Base-by-base conservation (phyloP, 2,329 filamentous ascomycete genomes). In the Neurospora crassa region DNA sequence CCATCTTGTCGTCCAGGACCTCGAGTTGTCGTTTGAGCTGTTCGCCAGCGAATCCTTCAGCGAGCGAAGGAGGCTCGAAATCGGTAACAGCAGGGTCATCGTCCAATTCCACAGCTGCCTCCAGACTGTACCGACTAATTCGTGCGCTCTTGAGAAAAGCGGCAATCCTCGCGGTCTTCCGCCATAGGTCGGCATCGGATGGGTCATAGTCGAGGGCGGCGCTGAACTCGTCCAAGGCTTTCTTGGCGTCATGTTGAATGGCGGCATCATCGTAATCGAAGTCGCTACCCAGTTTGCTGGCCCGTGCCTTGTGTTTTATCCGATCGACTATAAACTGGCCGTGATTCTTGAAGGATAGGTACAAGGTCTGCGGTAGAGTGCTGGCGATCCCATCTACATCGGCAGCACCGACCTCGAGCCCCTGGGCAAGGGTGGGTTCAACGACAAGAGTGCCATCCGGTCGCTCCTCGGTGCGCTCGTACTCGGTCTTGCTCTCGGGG, bases 321-420 rank as follows among this genome's bases (percentile, higher is more conserved):
- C 82, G 84, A 79, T 99, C 95, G n/a, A 99, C 84, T 71, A 91
- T 84, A 78, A 97, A 97, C 78, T 98, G 93, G 59, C 94, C 96
- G 81, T 95, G 90, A 76, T 98, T 99, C 81, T 98, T 99, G 84
- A 96, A 93, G 1, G 95, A 92, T 8, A 99, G 87, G 77, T 97
- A 97, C 24, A 98, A 86, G 12, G 96, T 94, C 78, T 97, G 94
- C 0, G 93, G 91, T 11, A 98, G 83, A 68, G 91, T 95, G 78
- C 91, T 96, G 18, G 91, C 92, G 2, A 90, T 89, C 40, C 89
- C 90, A 74, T 96, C 93, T 68, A 88, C 88, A 68, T 90, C 88
- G 71, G 87, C 87, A 40, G 87, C 86, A 37, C 87, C 83, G 8
- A 85, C 81, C 70, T 88, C 87, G n/a, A 88, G 80, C 16, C 83